A percentile compares a stretch with the other conserved stretches of the same genome.
Evolutionary conservation across 345 rosid genomes (phyloP).

Genomic region (Eucalyptus cloeziana): DNA sequence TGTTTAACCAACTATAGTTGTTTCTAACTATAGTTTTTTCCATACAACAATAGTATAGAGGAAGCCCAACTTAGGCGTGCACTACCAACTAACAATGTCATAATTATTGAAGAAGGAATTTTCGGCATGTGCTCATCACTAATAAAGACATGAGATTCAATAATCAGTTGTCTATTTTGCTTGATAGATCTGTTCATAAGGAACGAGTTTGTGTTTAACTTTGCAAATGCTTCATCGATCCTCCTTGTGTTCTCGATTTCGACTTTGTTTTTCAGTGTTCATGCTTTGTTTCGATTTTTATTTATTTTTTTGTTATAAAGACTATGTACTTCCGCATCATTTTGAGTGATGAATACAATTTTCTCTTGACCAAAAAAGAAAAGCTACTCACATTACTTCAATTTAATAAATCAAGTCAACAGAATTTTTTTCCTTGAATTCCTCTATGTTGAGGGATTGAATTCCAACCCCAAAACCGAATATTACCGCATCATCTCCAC

Average conservation of each 20-base stretch:
- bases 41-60: rapidly evolving
- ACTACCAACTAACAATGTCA: rapidly evolving
- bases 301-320: too few relatives aligned
- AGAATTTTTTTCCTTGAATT: not conserved
- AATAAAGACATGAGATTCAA: too few relatives aligned
- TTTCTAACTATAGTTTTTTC: too few relatives aligned
- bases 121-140: rapidly evolving
- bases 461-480: not conserved
- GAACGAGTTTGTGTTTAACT: too few relatives aligned
- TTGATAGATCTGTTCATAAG: rapidly evolving
- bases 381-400: not conserved
- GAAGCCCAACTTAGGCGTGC: rapidly evolving
- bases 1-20: too few relatives aligned
- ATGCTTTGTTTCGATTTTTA: too few relatives aligned
- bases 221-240: too few relatives aligned
- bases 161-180: rapidly evolving
- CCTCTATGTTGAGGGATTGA: not conserved
- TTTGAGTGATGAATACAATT: too few relatives aligned
- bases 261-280: too few relatives aligned
- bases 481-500: not conserved
- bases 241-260: too few relatives aligned
- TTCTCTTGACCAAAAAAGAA: too few relatives aligned
- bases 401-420: not conserved
- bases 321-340: rapidly evolving
- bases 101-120: too few relatives aligned